Conservation (phyloP, 345 rosid genomes). For the Salix brachista region DNA sequence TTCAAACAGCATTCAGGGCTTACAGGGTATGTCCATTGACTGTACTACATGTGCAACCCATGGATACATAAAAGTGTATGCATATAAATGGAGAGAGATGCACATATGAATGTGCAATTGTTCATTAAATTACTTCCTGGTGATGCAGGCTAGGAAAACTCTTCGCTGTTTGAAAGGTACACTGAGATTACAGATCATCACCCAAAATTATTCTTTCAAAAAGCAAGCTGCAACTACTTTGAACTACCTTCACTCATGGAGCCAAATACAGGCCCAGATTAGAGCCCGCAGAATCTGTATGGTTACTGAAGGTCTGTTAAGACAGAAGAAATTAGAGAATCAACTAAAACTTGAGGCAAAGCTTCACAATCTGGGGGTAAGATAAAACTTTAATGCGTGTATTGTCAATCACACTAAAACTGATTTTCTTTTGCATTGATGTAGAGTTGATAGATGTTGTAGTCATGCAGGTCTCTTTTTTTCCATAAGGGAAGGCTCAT, state of each 20-base stretch:
- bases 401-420: neutral
- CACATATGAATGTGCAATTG: neutral
- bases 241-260: slow-evolving; percentile 79
- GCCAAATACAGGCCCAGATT: slow-evolving; percentile 66
- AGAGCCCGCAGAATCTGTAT: slow-evolving; percentile 65
- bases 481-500: too few relatives aligned
- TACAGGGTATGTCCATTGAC: slow-evolving; percentile 44
- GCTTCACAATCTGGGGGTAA: slow-evolving; percentile 82
- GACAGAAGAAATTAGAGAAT: slow-evolving; percentile 80
- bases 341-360: slow-evolving; percentile 91
- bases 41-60: neutral
- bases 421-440: neutral
- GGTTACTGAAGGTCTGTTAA: slow-evolving; percentile 71
- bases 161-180: slow-evolving; percentile 62
- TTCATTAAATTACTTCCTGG: slow-evolving; percentile 7
- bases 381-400: neutral
- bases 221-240: slow-evolving; percentile 60
- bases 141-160: slow-evolving; percentile 65
- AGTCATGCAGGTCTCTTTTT: neutral
- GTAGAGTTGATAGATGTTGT: neutral
- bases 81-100: neutral
- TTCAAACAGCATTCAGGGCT: slow-evolving; percentile 64
- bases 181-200: slow-evolving; percentile 45
- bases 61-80: neutral
- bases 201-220: slow-evolving; percentile 46